Base-by-base conservation (phyloP, 2,329 filamentous ascomycete genomes). In the Myriosclerotinia scirpicola region DNA sequence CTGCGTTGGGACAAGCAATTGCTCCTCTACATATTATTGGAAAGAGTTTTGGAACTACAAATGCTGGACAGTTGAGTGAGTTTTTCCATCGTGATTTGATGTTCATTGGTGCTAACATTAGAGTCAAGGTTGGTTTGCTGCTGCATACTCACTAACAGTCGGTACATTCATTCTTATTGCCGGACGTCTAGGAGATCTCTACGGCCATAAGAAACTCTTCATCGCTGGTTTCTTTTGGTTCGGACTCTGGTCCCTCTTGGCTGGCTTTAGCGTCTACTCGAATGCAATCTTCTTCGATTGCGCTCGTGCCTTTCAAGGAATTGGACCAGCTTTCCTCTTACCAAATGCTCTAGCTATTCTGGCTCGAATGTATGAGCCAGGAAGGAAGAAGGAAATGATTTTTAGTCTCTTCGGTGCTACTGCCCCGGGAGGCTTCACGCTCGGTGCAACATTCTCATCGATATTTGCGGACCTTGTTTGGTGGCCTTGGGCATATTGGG, bases 61-160 rank as follows among this genome's bases (percentile, higher is more conserved):
- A 80, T 4, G 74, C 77, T 0, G 81, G 80, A 8, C 75, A 81
- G 15, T 76, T 87, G 40, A 65, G 63, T 65, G 17, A 22, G 54
- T 26, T 40, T 12, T 15, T 58, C 9, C 17, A 11, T 52, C 6
- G 8, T 17, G 40, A 9, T 8, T 9, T 26, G 11, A 30, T 22
- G 3, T 22, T 14, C 17, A 6, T 12, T 3, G 8, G 48, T 5
- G 5, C 42, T 65, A 59, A 65, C 2, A 34, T 26, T 9, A 2
- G 2, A 34, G 20, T 2, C n/a, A 12, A 22, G 81, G 80, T 56
- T 88, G 86, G 85, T 81, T 84, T 56, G 79, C 85, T 14, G 85
- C 84, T 0, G 84, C 84, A 1, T 89, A 87, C 72, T 84, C 15
- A 81, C 75, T 89, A 68, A 84, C 83, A 0, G 81, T 84, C 68